Evolutionary conservation across 2,329 filamentous ascomycete genomes (phyloP), one percentile per base, ranked within the genome.

Genomic region (Rhinocladiella mackenziei): DNA sequence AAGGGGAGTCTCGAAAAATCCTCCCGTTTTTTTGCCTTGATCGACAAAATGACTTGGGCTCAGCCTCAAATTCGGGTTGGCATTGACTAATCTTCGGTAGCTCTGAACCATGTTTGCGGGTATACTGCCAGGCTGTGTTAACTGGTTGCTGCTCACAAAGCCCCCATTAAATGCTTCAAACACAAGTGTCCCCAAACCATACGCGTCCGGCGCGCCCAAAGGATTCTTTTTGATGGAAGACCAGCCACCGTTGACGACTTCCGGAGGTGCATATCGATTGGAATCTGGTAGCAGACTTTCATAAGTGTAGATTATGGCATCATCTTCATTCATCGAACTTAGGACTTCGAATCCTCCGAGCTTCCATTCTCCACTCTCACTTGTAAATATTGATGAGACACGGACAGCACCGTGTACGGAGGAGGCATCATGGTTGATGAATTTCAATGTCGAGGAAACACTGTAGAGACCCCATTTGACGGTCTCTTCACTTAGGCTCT

Each of bases 281-380:
- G 87, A 83, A 60, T 96, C 89, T 3, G 91, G 91, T 4, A 95
- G 78, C 11, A 95, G 70, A 58, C 86, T 89, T 48, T 89, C 91
- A 61, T 89, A 94, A 38, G 80, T 92, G 62, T 94, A 96, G 60
- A 98, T 89, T 35, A 94, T 75, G 7, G 89, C 88, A 57, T 97
- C 88, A 50, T 97, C 89, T 45, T 97, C 92, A 60, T 96, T 97
- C 69, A 97, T 83, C 26, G 85, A 96, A 67, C 89, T 97, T 47
- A 97, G 66, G 4, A 95, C 78, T 56, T 98, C 92, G 56, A 98
- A 94, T 1, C 92, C 92, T 14, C 85, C 89, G 2, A 98, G 71
- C 61, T 94, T 97, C 92, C 92, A 98, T 68, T 98, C 92, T 45
- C 92, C 92, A 60, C 92, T 96, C 62, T 97, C 91, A 49, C 88